Percentiles rank a stretch among this genome's conserved stretches.
Evolutionary conservation across 495 filamentous ascomycete genomes (phyloP).

Genomic region (Apiosordaria backusii): DNA sequence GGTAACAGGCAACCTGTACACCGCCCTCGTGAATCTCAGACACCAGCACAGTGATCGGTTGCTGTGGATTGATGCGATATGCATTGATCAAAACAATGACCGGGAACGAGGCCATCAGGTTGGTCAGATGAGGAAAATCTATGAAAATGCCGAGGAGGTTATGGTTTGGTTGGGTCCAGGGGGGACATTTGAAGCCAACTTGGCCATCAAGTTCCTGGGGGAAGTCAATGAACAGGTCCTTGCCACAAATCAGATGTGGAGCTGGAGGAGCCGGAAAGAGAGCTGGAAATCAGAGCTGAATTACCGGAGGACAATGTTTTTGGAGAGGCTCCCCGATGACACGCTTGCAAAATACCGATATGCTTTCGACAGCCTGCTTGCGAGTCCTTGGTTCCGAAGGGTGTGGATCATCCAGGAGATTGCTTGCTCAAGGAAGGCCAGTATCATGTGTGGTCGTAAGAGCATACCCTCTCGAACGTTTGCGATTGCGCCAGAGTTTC

Average conservation of each 20-base stretch:
- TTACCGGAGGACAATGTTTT: neutral
- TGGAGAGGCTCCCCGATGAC: neutral
- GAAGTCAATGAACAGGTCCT: neutral
- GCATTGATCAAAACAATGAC: conserved; percentile 7
- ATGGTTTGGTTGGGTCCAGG: neutral
- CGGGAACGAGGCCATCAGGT: neutral
- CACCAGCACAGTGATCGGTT: neutral
- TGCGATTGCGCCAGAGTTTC: neutral
- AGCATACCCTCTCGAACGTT: neutral
- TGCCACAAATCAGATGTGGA: neutral
- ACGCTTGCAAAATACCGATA: neutral
- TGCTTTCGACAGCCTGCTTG: neutral
- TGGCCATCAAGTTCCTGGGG: neutral
- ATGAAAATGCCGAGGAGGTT: conserved; percentile 1
- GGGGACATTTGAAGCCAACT: neutral
- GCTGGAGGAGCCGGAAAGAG: neutral
- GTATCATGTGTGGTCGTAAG: neutral
- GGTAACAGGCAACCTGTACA: neutral
- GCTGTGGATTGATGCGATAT: conserved; percentile 7
- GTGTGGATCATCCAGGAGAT: neutral
- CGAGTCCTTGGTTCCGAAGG: neutral
- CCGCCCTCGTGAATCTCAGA: neutral
- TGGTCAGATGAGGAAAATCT: conserved; percentile 2
- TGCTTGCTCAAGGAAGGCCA: neutral
- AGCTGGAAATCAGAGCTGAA: neutral